Evolutionary conservation across 2,329 filamentous ascomycete genomes (phyloP).

Genomic region (Paracoccidioides lutzii): DNA sequence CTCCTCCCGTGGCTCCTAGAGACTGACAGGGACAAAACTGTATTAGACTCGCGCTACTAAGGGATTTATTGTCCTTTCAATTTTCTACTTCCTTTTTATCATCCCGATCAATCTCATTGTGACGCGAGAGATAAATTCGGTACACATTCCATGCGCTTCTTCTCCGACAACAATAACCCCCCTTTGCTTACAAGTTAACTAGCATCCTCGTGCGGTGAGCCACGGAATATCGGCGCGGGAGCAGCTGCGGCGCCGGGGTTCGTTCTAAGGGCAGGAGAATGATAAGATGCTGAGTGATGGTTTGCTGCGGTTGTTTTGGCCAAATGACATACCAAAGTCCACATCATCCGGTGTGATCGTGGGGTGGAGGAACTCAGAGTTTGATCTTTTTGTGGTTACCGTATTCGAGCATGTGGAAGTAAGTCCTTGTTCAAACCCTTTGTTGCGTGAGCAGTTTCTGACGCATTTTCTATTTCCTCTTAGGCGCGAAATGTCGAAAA

Average conservation of each 20-base stretch:
- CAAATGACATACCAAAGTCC: conserved; percentile 64
- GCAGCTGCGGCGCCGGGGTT: conserved; percentile 84
- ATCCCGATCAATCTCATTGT: conserved; percentile 77
- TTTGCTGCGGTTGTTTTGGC: conserved; percentile 98
- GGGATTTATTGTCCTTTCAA: conserved; percentile 67
- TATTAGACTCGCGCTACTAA: conserved; percentile 67
- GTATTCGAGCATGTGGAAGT: conserved; percentile 87
- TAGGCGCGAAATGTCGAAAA: conserved; percentile 71
- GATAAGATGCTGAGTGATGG: conserved; percentile 57
- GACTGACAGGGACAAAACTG: conserved; percentile 1
- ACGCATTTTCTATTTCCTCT: background rate
- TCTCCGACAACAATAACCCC: background rate
- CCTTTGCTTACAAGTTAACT: conserved; percentile 6
- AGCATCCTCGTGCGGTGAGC: conserved; percentile 71
- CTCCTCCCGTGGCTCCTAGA: background rate
- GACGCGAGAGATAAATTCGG: conserved; percentile 63
- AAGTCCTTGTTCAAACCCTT: conserved; percentile 20
- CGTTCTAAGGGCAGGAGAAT: conserved; percentile 53
- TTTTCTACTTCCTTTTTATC: conserved; percentile 73
- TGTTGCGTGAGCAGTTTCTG: conserved; percentile 5
- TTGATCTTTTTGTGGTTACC: conserved; percentile 81
- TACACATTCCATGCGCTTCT: conserved; percentile 37
- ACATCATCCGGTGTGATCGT: conserved; percentile 73
- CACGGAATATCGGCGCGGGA: conserved; percentile 87
- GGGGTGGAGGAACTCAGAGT: conserved; percentile 85